Conservation (phyloP, 2,329 filamentous ascomycete genomes). For the Cladosporium sp. region DNA sequence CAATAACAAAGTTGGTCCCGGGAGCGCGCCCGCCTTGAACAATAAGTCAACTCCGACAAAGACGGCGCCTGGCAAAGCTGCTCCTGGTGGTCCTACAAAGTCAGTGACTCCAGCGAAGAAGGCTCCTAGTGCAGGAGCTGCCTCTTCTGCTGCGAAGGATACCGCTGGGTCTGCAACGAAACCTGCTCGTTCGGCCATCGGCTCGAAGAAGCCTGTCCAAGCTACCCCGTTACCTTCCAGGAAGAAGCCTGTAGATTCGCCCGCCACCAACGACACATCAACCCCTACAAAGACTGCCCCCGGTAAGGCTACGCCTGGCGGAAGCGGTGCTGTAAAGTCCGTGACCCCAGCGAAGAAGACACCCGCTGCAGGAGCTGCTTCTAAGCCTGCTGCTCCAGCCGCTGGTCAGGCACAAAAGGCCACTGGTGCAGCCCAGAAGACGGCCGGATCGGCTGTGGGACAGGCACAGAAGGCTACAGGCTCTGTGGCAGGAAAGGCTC, state of each 20-base stretch:
- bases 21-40: slow-evolving; percentile 27
- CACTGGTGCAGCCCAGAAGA: slow-evolving; percentile 9
- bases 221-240: not conserved
- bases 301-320: slow-evolving; percentile 6
- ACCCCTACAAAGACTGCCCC: slow-evolving; percentile 23
- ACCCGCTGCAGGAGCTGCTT: not conserved
- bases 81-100: slow-evolving; percentile 11
- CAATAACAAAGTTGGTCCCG: slow-evolving; percentile 16
- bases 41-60: slow-evolving; percentile 22
- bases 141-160: slow-evolving; percentile 29
- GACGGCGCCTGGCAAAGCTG: slow-evolving; percentile 23
- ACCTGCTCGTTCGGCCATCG: slow-evolving; percentile 23
- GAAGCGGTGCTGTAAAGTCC: not conserved
- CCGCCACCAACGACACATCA: slow-evolving; percentile 22
- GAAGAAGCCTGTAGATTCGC: slow-evolving; percentile 13
- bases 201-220: slow-evolving; percentile 27
- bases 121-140: slow-evolving; percentile 19
- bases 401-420: slow-evolving; percentile 12
- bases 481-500: slow-evolving; percentile 18
- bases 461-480: slow-evolving; percentile 17
- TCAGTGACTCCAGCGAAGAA: slow-evolving; percentile 26
- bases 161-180: slow-evolving; percentile 27
- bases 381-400: slow-evolving; percentile 7
- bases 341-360: slow-evolving; percentile 11
- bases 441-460: slow-evolving; percentile 1